These are phyloP conservation scores for Erythrophleum fordii DNA, from an alignment of 306 rosid genomes.

Conservation along the genomic window DNA sequence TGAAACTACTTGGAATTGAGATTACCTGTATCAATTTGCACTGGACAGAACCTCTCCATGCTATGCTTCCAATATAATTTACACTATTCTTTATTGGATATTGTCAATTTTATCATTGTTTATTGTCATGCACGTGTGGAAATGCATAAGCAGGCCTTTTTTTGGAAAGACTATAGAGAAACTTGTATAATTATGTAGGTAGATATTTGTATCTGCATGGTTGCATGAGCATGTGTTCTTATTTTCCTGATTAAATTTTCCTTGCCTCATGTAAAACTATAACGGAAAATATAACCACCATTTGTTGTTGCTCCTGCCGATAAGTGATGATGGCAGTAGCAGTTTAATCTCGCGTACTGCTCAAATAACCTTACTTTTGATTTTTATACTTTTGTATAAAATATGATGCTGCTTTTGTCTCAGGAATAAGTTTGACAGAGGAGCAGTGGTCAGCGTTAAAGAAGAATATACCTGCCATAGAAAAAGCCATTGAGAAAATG, in stretches of 20 bases:
- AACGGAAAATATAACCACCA: neutral
- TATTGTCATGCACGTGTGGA: conserved; percentile 7
- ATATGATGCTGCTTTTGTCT: conserved; percentile 28
- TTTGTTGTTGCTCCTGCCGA: conserved; percentile 13
- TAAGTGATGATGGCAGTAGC: conserved; percentile 17
- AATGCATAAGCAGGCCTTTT: conserved; percentile 3
- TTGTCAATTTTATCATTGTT: conserved; percentile 18
- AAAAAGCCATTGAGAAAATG: conserved; percentile 74
- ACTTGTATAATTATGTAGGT: conserved; percentile 1
- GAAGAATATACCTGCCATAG: conserved; percentile 78
- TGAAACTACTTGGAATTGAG: conserved; percentile 19
- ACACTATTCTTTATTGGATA: neutral
- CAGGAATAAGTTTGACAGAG: conserved; percentile 94
- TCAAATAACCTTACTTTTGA: neutral
- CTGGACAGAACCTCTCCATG: conserved; percentile 2
- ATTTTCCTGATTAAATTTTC: neutral
- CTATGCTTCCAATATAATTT: conserved; percentile 6
- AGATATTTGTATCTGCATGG: neutral
- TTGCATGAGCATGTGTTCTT: neutral
- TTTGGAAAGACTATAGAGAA: neutral
- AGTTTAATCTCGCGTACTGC: conserved; percentile 21
- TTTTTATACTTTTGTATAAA: neutral
- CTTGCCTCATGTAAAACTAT: conserved; percentile 4
- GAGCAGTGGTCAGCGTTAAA: conserved; percentile 85
- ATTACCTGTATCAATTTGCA: neutral